Evolutionary conservation across 805 yeast species (phyloP).

Genomic region (Deakozyma indianensis): DNA sequence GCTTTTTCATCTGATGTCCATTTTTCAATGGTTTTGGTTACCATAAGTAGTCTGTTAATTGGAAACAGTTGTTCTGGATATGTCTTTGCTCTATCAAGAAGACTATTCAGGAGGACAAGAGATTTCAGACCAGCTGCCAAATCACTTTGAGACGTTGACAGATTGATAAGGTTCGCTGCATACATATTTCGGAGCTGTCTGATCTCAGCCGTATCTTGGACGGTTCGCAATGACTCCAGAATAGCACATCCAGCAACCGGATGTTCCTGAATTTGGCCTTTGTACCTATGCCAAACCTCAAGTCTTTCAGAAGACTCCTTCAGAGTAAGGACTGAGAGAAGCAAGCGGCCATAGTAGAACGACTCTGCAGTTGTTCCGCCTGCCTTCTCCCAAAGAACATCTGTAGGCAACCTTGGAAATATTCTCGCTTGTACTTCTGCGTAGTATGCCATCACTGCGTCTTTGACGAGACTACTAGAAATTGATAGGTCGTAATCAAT

Average conservation of each 20-base stretch:
- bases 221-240: background rate
- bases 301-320: background rate
- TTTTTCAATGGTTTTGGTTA: conserved; percentile 33
- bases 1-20: conserved; percentile 55
- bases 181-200: background rate
- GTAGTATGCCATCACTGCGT: background rate
- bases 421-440: background rate
- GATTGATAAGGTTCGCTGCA: background rate
- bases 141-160: background rate
- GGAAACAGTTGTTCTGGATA: conserved; percentile 32
- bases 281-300: background rate
- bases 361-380: background rate
- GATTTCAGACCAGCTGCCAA: conserved; percentile 12
- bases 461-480: background rate
- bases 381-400: background rate
- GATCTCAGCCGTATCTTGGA: background rate
- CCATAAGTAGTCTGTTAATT: conserved; percentile 49
- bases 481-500: background rate
- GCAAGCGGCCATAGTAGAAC: background rate
- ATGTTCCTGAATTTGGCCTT: background rate
- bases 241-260: background rate
- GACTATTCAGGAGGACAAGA: conserved; percentile 32
- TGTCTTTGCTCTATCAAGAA: conserved; percentile 22
- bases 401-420: background rate
- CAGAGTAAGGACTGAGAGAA: background rate